A percentile compares a stretch with the other conserved stretches of the same genome.
Evolutionary conservation across 306 rosid species (phyloP).

Genomic region (Cicer cuneatum): DNA sequence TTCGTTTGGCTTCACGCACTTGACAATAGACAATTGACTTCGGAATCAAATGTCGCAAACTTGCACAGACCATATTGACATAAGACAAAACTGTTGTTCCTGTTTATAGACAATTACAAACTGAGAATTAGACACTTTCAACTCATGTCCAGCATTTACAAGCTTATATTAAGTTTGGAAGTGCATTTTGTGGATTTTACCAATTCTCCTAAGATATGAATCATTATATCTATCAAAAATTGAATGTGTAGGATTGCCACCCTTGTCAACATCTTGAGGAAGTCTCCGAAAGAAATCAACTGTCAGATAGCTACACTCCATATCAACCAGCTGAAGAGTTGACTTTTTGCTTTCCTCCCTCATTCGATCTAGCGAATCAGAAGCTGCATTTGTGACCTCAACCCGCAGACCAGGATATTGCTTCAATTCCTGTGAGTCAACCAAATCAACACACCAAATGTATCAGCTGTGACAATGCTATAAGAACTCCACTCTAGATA

Average conservation of each 20-base stretch:
- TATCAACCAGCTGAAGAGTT: conserved; percentile 81
- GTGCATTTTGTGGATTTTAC: conserved; percentile 47
- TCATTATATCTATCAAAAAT: conserved; percentile 92
- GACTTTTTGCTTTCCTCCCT: conserved; percentile 91
- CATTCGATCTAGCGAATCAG: conserved; percentile 82
- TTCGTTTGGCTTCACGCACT: conserved; percentile 90
- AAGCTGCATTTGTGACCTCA: conserved; percentile 85
- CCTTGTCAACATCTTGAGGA: conserved; percentile 96
- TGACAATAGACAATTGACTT: conserved; percentile 88
- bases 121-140: neutral
- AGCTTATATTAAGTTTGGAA: neutral
- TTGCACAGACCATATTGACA: conserved; percentile 83
- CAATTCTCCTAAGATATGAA: conserved; percentile 86
- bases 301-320: conserved; percentile 90
- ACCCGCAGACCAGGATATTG: conserved; percentile 92
- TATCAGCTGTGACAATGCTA: conserved; percentile 15
- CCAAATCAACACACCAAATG: conserved; percentile 4
- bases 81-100: conserved; percentile 81
- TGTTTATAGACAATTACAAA: conserved; percentile 44
- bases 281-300: conserved; percentile 94
- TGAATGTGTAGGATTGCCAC: conserved; percentile 97
- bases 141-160: conserved; percentile 5
- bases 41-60: conserved; percentile 80
- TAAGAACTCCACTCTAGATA: conserved; percentile 3
- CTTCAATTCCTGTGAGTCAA: conserved; percentile 71